Conservation (phyloP, 306 rosid genomes). For the Morella rubra region DNA sequence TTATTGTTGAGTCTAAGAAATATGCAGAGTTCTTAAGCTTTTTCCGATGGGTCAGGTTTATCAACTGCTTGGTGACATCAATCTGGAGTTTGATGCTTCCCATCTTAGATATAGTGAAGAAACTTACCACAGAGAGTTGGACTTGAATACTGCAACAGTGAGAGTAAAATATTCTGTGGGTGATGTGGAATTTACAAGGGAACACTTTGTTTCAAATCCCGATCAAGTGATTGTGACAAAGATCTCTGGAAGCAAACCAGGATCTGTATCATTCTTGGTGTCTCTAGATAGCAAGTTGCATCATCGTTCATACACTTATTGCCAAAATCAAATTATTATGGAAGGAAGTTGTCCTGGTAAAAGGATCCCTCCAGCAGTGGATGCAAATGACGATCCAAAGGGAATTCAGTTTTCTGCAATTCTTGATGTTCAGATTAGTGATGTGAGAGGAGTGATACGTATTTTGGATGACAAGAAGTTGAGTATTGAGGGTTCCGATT, state of each 20-base stretch:
- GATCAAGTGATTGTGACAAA: conserved; percentile 62
- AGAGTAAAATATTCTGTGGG: conserved; percentile 56
- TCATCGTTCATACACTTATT: conserved; percentile 40
- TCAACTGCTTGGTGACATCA: conserved; percentile 68
- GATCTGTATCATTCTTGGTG: conserved; percentile 50
- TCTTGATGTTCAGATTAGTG: conserved; percentile 61
- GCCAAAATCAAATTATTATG: conserved; percentile 46
- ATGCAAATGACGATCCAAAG: conserved; percentile 35
- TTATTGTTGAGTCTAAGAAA: not conserved
- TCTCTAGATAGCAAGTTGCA: conserved; percentile 62
- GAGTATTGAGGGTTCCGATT: conserved; percentile 57
- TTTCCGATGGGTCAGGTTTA: conserved; percentile 42
- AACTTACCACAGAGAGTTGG: conserved; percentile 60
- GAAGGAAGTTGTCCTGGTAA: conserved; percentile 57
- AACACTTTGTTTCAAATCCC: conserved; percentile 65
- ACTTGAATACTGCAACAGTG: conserved; percentile 65
- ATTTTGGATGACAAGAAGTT: conserved; percentile 54
- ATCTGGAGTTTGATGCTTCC: conserved; percentile 60
- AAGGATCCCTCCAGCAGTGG: conserved; percentile 39
- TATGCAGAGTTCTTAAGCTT: not conserved
- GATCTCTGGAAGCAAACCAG: conserved; percentile 55
- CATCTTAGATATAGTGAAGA: conserved; percentile 41
- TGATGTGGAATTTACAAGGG: conserved; percentile 60
- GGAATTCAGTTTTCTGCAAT: conserved; percentile 65
- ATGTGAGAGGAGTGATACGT: conserved; percentile 35